Evolutionary conservation across 2,329 filamentous ascomycete genomes (phyloP).

Genomic region (Pestalotiopsis sp.): DNA sequence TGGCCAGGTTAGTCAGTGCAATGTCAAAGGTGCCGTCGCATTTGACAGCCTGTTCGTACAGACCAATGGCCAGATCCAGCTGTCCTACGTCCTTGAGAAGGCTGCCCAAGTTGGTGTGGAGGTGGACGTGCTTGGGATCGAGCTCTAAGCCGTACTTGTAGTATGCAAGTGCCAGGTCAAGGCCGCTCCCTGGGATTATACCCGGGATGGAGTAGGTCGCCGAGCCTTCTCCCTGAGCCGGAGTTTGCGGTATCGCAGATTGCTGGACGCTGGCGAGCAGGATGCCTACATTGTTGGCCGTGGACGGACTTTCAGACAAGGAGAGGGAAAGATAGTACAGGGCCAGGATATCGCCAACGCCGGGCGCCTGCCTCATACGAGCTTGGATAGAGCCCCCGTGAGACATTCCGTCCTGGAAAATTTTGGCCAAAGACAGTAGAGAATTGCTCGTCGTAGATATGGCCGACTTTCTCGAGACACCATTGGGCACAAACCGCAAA

Average conservation of each 20-base stretch:
- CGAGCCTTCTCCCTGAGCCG: conserved; percentile 30
- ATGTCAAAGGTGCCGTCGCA: conserved; percentile 98
- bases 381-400: conserved; percentile 62
- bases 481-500: conserved; percentile 71
- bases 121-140: conserved; percentile 87
- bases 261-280: conserved; percentile 94
- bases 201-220: conserved; percentile 66
- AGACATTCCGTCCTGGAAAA: conserved; percentile 95
- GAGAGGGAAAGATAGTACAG: conserved; percentile 95
- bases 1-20: conserved; percentile 92
- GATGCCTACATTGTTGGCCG: conserved; percentile 97
- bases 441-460: conserved; percentile 96
- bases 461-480: conserved; percentile 74
- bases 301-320: conserved; percentile 93
- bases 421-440: conserved; percentile 91
- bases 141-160: conserved; percentile 92
- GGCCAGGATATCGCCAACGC: conserved; percentile 89
- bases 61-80: conserved; percentile 85
- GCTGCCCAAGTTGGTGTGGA: conserved; percentile 96
- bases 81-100: conserved; percentile 96
- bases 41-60: conserved; percentile 93
- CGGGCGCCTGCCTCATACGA: conserved; percentile 65
- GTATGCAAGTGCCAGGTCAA: conserved; percentile 86
- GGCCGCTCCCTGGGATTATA: conserved; percentile 81
- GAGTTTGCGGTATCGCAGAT: conserved; percentile 39